Conservation (phyloP, 495 filamentous ascomycete species). For the Penicillium nucicola region DNA sequence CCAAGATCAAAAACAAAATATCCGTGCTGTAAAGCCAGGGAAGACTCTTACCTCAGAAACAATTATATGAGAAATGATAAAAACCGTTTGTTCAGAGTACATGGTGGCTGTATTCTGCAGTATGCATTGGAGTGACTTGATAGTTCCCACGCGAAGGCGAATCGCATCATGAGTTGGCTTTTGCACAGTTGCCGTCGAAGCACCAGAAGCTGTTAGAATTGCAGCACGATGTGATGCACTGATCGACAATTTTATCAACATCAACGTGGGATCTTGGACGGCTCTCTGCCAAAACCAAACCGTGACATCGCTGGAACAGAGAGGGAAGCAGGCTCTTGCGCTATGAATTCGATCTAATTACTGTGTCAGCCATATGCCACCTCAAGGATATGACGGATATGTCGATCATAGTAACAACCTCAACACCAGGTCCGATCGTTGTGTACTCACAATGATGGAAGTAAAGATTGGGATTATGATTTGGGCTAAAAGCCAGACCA, state of each 20-base stretch:
- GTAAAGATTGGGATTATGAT: slow-evolving; percentile 8
- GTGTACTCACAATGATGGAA: slow-evolving; percentile 9
- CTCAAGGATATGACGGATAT: not conserved
- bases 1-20: not conserved
- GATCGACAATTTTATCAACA: slow-evolving; percentile 8
- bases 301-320: slow-evolving; percentile 1
- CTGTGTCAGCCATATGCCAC: not conserved
- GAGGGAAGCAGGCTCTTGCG: slow-evolving; percentile 7
- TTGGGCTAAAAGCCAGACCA: not conserved
- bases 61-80: slow-evolving; percentile 7
- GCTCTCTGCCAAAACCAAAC: slow-evolving; percentile 6
- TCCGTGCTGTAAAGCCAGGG: not conserved
- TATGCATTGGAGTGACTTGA: slow-evolving; percentile 5
- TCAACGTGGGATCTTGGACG: slow-evolving; percentile 4
- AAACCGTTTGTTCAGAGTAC: slow-evolving; percentile 1
- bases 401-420: not conserved
- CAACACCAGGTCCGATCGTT: not conserved
- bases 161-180: slow-evolving; percentile 7
- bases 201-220: not conserved
- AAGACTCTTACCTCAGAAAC: slow-evolving; percentile 1
- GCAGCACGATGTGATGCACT: slow-evolving; percentile 4
- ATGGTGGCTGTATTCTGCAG: slow-evolving; percentile 1
- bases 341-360: slow-evolving; percentile 4
- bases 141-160: slow-evolving; percentile 3
- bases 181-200: not conserved